phyloP scores from a whole-genome alignment of 1,284 basidiomycete genomes.

The Sutorius eximius region DNA sequence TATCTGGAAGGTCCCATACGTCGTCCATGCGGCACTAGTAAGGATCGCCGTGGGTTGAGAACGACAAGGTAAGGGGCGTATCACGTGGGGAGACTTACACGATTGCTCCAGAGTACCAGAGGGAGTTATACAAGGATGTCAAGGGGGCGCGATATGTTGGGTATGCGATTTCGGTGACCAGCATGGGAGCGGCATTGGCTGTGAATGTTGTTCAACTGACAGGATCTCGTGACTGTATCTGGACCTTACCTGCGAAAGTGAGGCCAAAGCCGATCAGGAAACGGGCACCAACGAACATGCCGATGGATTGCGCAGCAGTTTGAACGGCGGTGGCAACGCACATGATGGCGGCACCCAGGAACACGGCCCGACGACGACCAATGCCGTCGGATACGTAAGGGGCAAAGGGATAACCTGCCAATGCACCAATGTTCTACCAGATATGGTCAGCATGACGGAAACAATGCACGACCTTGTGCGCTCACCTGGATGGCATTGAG shows the following conservation, averaged over 20 bases:
- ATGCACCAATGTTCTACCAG: conserved; percentile 59
- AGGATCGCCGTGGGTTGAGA: neutral
- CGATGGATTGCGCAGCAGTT: conserved; percentile 67
- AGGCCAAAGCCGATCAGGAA: conserved; percentile 81
- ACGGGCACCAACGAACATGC: conserved; percentile 81
- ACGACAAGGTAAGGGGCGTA: neutral
- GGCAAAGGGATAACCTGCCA: conserved; percentile 67
- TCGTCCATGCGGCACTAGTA: conserved; percentile 68
- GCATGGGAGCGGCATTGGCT: conserved; percentile 70
- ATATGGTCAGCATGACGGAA: conserved; percentile 1
- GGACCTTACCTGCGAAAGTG: conserved; percentile 57
- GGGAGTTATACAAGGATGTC: conserved; percentile 75
- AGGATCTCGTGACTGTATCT: neutral
- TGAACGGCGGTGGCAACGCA: conserved; percentile 66
- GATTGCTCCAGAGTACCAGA: conserved; percentile 77
- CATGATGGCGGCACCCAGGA: conserved; percentile 65
- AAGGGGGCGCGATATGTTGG: conserved; percentile 72
- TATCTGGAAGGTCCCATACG: conserved; percentile 72
- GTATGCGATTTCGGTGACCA: conserved; percentile 77
- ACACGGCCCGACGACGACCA: conserved; percentile 63
- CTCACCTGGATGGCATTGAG: conserved; percentile 74
- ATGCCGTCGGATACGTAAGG: conserved; percentile 70
- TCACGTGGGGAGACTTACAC: conserved; percentile 43
- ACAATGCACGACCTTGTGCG: conserved; percentile 12
- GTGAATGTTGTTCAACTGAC: neutral